Percentiles rank a stretch among this genome's conserved stretches.
Conservation (phyloP, 805 yeast species). For the Starmerella riodocensis region DNA sequence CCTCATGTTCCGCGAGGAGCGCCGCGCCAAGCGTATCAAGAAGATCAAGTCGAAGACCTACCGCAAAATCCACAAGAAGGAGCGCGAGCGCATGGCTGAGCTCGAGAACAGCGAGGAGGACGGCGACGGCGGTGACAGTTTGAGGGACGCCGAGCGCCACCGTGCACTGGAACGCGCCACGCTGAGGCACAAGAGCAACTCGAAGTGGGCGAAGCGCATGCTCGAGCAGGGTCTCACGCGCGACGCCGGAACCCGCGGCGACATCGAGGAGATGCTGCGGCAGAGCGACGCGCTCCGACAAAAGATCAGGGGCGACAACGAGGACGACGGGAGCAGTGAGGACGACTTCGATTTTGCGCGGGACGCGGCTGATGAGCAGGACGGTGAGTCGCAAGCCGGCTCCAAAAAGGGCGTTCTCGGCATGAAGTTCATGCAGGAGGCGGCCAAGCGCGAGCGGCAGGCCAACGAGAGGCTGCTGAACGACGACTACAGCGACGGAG, state of each 20-base stretch:
- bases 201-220: conserved; percentile 85
- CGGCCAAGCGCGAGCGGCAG: conserved; percentile 54
- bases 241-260: conserved; percentile 70
- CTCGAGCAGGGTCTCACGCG: conserved; percentile 80
- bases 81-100: conserved; percentile 53
- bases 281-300: conserved; percentile 67
- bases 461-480: conserved; percentile 40
- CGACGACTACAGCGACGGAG: conserved; percentile 22
- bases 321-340: no score
- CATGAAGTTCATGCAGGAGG: conserved; percentile 92
- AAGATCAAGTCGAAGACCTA: conserved; percentile 88
- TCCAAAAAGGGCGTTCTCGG: conserved; percentile 74
- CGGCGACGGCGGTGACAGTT: conserved; percentile 35
- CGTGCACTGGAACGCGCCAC: conserved; percentile 91
- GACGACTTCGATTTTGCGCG: conserved; percentile 33
- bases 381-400: conserved; percentile 19
- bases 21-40: conserved; percentile 78
- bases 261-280: conserved; percentile 86
- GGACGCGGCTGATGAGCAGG: conserved; percentile 29
- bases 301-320: conserved; percentile 56
- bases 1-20: conserved; percentile 89
- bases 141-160: conserved; percentile 52
- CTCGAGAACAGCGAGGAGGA: conserved; percentile 43
- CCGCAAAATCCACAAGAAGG: conserved; percentile 76
- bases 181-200: conserved; percentile 73